Evolutionary conservation across 331 rosid genomes (phyloP).

Genomic region (Acacia concinna): DNA sequence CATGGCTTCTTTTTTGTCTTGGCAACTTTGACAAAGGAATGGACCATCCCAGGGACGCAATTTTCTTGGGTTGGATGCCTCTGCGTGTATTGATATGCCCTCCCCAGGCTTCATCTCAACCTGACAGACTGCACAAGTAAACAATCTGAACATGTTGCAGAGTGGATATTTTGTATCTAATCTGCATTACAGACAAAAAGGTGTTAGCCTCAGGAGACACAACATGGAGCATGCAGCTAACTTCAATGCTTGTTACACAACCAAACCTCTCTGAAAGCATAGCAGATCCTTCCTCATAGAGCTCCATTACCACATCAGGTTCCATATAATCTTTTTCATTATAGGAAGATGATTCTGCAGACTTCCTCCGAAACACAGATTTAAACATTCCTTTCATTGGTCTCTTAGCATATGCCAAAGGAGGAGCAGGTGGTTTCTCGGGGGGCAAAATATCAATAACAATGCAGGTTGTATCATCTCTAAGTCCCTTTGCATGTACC

Average conservation of each 20-base stretch:
- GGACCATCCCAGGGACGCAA: constrained; percentile 99
- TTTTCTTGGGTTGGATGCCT: constrained; percentile 56
- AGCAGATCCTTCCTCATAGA: constrained; percentile 96
- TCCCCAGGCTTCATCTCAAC: constrained; percentile 90
- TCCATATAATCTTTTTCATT: constrained; percentile 71
- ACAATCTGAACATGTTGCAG: constrained; percentile 98
- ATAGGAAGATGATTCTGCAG: constrained; percentile 72
- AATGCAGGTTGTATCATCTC: constrained; percentile 97
- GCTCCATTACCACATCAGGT: constrained; percentile 78
- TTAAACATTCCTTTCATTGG: constrained; percentile 79
- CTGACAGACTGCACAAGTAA: constrained; percentile 95
- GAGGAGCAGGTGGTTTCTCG: constrained; percentile 68
- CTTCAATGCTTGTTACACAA: constrained; percentile 32
- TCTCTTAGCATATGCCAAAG: constrained; percentile 53
- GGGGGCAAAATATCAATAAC: constrained; percentile 80
- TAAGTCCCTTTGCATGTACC: constrained; percentile 83
- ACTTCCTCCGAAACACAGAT: constrained; percentile 74
- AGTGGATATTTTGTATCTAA: constrained; percentile 86
- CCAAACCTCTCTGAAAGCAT: constrained; percentile 91
- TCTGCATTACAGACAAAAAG: constrained; percentile 59
- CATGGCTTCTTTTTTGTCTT: constrained; percentile 98
- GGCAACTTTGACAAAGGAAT: constrained; percentile 92
- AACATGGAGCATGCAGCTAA: not conserved
- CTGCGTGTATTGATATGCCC: constrained; percentile 84
- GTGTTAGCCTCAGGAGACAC: constrained; percentile 31